Conservation (phyloP, 805 yeast species). For the Saturnispora galanensis region DNA sequence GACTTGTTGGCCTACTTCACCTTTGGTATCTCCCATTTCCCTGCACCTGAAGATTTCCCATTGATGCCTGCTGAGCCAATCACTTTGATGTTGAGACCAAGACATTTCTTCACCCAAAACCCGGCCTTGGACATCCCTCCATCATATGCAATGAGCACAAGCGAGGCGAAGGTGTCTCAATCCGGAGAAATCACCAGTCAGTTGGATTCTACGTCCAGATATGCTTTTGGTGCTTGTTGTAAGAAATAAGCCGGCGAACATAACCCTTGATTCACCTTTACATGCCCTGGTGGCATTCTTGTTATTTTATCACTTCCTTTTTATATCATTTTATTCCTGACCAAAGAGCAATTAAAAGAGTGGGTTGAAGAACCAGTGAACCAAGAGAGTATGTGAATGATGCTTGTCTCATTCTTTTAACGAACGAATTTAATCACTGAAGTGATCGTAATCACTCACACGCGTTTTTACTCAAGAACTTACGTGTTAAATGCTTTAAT, state of each 20-base stretch:
- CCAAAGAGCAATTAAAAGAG: too few relatives aligned
- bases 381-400: too few relatives aligned
- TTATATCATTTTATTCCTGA: too few relatives aligned
- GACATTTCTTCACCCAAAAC: constrained; percentile 69
- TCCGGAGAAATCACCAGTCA: constrained; percentile 32
- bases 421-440: too few relatives aligned
- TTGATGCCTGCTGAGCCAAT: constrained; percentile 83
- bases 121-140: constrained; percentile 72
- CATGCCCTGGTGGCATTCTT: too few relatives aligned
- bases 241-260: neutral
- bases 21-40: constrained; percentile 78
- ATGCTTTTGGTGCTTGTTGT: constrained; percentile 32
- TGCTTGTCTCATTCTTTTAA: too few relatives aligned
- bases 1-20: constrained; percentile 74
- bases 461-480: too few relatives aligned
- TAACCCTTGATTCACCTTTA: too few relatives aligned
- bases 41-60: constrained; percentile 86
- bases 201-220: constrained; percentile 40
- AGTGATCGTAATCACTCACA: too few relatives aligned
- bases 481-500: too few relatives aligned
- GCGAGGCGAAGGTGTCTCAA: constrained; percentile 32
- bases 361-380: too few relatives aligned
- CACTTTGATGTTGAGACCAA: constrained; percentile 63
- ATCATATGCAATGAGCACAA: constrained; percentile 42
- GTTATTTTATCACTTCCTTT: too few relatives aligned